Evolutionary conservation across 2,329 filamentous ascomycete genomes (phyloP).

Genomic region (Aspergillus glaucus): DNA sequence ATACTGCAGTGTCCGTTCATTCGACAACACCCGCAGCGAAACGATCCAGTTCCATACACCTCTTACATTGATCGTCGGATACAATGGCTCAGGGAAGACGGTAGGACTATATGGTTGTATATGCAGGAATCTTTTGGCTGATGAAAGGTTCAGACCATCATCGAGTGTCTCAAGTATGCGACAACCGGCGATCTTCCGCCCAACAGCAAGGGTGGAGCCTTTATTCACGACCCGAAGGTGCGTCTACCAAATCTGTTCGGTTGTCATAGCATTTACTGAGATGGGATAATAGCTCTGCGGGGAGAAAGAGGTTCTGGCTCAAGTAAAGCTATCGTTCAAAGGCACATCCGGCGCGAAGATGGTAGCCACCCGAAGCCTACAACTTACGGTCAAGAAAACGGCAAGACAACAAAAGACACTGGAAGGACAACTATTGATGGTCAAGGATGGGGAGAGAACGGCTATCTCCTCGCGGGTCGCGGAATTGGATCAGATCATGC

Average conservation of each 20-base stretch:
- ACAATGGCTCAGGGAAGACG: slow-evolving; percentile 96
- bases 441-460: slow-evolving; percentile 71
- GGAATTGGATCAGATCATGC: slow-evolving; percentile 78
- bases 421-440: slow-evolving; percentile 69
- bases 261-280: slow-evolving; percentile 2
- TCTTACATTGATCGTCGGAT: slow-evolving; percentile 90
- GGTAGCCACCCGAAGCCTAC: slow-evolving; percentile 75
- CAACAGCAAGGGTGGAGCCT: slow-evolving; percentile 81
- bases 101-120: slow-evolving; percentile 33
- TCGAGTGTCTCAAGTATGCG: slow-evolving; percentile 96
- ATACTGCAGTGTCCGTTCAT: slow-evolving; percentile 64
- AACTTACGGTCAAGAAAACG: slow-evolving; percentile 79
- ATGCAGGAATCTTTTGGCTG: neutral
- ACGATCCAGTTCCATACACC: slow-evolving; percentile 84
- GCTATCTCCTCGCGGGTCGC: slow-evolving; percentile 72
- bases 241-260: slow-evolving; percentile 1
- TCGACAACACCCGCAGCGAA: slow-evolving; percentile 67
- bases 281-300: slow-evolving; percentile 57
- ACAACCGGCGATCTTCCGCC: slow-evolving; percentile 91
- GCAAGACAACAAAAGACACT: slow-evolving; percentile 72
- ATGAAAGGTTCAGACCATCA: slow-evolving; percentile 61
- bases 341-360: slow-evolving; percentile 71
- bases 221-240: slow-evolving; percentile 94
- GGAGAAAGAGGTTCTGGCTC: slow-evolving; percentile 82
- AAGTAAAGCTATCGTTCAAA: slow-evolving; percentile 84